A percentile compares a stretch with the other conserved stretches of the same genome.
phyloP scores from a whole-genome alignment of 176 grass and related monocot genomes.

The Metroxylon sagu region DNA sequence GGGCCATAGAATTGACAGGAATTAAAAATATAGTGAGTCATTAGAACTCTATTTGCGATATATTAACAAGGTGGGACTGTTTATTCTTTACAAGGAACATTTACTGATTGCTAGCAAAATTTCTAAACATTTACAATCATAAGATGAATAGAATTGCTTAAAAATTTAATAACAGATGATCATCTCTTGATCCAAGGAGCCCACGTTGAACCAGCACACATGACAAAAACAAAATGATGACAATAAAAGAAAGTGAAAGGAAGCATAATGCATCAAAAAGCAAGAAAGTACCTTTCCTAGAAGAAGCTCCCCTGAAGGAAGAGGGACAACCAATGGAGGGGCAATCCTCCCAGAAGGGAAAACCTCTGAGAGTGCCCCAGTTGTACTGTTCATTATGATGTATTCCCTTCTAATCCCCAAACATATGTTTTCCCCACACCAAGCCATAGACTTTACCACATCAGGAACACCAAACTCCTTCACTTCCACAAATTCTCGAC shows the following conservation, averaged over 20 bases:
- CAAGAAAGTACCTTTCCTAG: conserved; percentile 69
- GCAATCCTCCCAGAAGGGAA: conserved; percentile 92
- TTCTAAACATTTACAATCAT: no score
- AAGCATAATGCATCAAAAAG: not conserved
- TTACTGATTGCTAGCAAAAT: no score
- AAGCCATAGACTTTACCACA: conserved; percentile 75
- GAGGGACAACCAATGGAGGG: conserved; percentile 78
- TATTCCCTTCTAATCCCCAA: conserved; percentile 86
- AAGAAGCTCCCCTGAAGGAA: conserved; percentile 71
- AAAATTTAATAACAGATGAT: no score
- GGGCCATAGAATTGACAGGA: no score
- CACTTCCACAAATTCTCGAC: conserved; percentile 84
- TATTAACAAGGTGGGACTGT: no score
- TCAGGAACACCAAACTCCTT: conserved; percentile 93
- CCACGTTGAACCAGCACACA: not conserved
- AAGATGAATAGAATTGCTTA: no score
- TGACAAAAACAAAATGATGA: not conserved
- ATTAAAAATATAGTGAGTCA: no score
- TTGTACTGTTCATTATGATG: conserved; percentile 81
- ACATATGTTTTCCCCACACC: conserved; percentile 94
- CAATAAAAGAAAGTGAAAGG: not conserved
- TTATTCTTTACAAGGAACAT: no score
- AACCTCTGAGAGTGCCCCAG: conserved; percentile 68
- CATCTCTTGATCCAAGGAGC: no score
- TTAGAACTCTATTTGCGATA: no score